These are phyloP conservation scores for Lonicera japonica DNA, from an alignment of 129 eudicot genomes.

Conservation along the genomic window DNA sequence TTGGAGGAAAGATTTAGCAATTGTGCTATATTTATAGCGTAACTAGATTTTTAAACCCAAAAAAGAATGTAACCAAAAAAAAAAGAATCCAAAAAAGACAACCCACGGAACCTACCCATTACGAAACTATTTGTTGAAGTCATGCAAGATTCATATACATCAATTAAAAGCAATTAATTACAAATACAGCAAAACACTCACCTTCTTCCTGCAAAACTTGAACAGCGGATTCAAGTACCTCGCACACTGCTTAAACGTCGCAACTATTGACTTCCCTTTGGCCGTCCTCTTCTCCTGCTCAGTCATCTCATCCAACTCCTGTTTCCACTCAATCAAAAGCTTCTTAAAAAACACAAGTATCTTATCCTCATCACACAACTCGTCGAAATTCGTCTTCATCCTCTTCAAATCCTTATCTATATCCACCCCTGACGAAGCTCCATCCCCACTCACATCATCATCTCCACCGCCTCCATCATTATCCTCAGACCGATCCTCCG, in stretches of 20 bases:
- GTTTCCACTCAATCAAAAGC: constrained; percentile 95
- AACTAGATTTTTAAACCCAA: no score
- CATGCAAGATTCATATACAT: background rate
- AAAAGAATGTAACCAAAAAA: no score
- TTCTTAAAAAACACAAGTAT: constrained; percentile 89
- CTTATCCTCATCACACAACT: constrained; percentile 90
- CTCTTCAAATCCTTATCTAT: constrained; percentile 72
- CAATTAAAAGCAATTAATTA: background rate
- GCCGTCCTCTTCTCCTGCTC: constrained; percentile 85
- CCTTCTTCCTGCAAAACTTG: constrained; percentile 97
- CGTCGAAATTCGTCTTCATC: constrained; percentile 71
- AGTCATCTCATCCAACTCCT: constrained; percentile 81
- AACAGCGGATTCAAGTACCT: constrained; percentile 84
- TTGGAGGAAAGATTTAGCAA: no score
- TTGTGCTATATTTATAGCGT: no score
- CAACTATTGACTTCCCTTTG: constrained; percentile 84
- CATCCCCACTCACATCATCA: constrained; percentile 77
- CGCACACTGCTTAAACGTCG: constrained; percentile 95
- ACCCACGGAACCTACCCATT: no score
- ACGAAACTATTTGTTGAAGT: no score
- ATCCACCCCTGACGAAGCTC: constrained; percentile 52
- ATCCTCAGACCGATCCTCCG: constrained; percentile 63
- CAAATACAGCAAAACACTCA: constrained; percentile 18
- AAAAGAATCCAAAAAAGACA: no score
- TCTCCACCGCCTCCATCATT: constrained; percentile 79